Evolutionary conservation across 2,329 filamentous ascomycete species (phyloP), one percentile per base, ranked within the genome.

Genomic region (Rhynchosporium agropyri): DNA sequence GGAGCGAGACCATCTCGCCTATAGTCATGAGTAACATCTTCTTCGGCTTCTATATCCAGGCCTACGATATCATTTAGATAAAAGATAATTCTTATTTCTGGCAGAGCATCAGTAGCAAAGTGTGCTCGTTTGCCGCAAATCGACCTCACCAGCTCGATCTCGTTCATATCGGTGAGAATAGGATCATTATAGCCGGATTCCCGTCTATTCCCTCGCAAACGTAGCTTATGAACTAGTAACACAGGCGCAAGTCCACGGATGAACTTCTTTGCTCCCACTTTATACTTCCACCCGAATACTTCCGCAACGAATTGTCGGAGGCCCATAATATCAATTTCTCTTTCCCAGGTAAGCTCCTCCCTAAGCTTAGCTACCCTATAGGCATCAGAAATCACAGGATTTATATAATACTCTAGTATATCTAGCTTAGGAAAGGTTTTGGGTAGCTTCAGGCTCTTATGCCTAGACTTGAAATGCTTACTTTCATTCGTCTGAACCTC

Each of bases 401-500:
- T 88, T 0, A 90, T 94, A 70, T 99, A 99, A 73, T 91, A 97
- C 9, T 89, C 83, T 20, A 98, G 78, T 6, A 97, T 85, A 49
- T 92, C 89, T 50, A 84, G 77, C 65, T 91, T 87, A 0, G 95
- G 95, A 68, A 98, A 99, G 42, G 83, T 81, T 0, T 91, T 86
- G 0, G 94, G 94, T 36, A 99, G 89, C 4, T 77, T 79, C 51
- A 97, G 77, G 1, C 85, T 84, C 66, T 86, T 89, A 72, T 95
- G 91, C 71, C 86, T 91, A 13, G 84, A 86, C 46, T 85, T 83
- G 76, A 99, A 99, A 72, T 87, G 86, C 2, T 89, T 88, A 72
- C 86, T 90, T 73, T 95, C 88, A 72, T 99, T 99, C 33, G 90
- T 92, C 53, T 83, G 81, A 29, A 99, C 79, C 74, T 98, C 91